These are phyloP conservation scores for Coniochaeta sp. DNA, from an alignment of 2,329 filamentous ascomycete genomes.

Conservation along the genomic window DNA sequence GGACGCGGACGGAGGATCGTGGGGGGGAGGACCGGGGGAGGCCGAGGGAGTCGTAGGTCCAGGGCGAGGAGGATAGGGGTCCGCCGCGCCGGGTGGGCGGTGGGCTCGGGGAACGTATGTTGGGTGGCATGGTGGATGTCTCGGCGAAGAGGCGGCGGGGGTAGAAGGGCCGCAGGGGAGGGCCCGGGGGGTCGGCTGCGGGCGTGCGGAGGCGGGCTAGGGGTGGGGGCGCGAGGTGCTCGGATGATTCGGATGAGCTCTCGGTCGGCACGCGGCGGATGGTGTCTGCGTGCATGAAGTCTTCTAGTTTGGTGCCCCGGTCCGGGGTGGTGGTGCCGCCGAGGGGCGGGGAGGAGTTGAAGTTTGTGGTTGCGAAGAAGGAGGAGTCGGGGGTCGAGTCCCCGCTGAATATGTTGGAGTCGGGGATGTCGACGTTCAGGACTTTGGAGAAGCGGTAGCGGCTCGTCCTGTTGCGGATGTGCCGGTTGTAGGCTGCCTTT, in stretches of 20 bases:
- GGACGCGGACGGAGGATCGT: background rate
- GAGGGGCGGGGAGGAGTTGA: background rate
- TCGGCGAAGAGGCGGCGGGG: background rate
- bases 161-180: background rate
- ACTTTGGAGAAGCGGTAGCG: background rate
- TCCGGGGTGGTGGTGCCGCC: background rate
- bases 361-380: constrained; percentile 1
- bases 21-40: background rate
- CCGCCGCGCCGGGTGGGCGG: background rate
- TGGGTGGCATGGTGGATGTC: background rate
- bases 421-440: background rate
- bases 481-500: background rate
- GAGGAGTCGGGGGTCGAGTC: background rate
- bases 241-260: background rate
- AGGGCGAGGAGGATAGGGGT: background rate
- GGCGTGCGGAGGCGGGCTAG: background rate
- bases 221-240: background rate
- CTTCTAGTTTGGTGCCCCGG: background rate
- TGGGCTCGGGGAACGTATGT: background rate
- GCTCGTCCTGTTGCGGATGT: background rate
- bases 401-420: background rate
- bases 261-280: background rate
- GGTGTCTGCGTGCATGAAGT: background rate
- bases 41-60: background rate
- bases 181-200: background rate